Conservation (phyloP, 148 eudicot species). For the Fallopia convolvulus region DNA sequence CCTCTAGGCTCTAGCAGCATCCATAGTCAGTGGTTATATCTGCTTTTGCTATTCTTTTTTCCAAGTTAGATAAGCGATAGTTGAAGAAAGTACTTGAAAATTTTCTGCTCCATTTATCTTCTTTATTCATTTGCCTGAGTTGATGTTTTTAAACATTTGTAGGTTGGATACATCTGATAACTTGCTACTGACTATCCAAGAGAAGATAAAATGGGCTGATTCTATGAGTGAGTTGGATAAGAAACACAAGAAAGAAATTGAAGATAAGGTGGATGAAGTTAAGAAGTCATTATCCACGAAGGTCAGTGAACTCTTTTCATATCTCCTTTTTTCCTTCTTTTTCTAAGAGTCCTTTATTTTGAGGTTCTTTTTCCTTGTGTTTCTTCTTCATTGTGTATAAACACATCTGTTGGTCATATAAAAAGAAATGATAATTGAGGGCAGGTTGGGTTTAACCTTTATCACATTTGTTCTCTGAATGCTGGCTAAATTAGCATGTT, state of each 20-base stretch:
- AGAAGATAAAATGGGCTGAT: conserved; percentile 98
- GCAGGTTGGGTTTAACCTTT: not conserved
- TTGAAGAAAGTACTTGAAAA: not conserved
- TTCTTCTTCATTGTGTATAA: not conserved
- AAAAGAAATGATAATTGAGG: not conserved
- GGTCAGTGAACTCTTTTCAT: conserved; percentile 49
- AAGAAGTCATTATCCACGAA: conserved; percentile 70
- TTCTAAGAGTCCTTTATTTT: not conserved
- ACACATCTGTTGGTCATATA: not conserved
- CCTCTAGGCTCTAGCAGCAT: not conserved
- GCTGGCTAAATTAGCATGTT: not conserved
- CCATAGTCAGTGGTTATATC: not conserved
- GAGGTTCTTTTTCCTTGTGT: not conserved
- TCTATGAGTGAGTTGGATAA: conserved; percentile 76
- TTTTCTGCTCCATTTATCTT: not conserved
- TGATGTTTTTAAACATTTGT: conserved; percentile 9
- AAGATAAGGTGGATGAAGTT: conserved; percentile 68
- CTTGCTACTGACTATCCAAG: conserved; percentile 75
- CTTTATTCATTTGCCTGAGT: not conserved
- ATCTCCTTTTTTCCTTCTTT: not conserved
- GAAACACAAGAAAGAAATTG: conserved; percentile 79
- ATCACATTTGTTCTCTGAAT: not conserved
- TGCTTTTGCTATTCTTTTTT: not conserved
- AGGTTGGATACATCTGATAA: conserved; percentile 86
- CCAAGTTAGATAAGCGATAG: not conserved